A percentile compares a stretch with the other conserved stretches of the same genome.
phyloP scores from a whole-genome alignment of 805 yeast species.

The Yamadazyma tumulicola region DNA sequence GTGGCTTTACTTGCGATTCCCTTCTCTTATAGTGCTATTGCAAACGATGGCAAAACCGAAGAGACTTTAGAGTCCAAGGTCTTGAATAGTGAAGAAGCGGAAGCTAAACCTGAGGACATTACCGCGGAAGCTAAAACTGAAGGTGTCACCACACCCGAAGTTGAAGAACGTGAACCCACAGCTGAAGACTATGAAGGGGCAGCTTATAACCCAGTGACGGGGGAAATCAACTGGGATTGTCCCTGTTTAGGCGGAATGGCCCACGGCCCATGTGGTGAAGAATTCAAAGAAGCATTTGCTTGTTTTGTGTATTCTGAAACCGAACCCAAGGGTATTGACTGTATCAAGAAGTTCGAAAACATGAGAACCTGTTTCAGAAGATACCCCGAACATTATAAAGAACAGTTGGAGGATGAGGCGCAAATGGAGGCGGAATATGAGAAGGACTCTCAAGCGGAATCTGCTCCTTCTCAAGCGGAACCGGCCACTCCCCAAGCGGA shows the following conservation, averaged over 20 bases:
- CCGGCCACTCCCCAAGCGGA: constrained; percentile 9
- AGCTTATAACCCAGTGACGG: constrained; percentile 94
- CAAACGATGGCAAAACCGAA: constrained; percentile 6
- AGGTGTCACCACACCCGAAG: constrained; percentile 4
- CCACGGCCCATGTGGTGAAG: constrained; percentile 89
- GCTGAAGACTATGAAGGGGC: constrained; percentile 42
- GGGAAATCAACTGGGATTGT: constrained; percentile 99
- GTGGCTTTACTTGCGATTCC: constrained; percentile 4
- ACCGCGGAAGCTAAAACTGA: constrained; percentile 4
- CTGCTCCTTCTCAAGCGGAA: constrained; percentile 10
- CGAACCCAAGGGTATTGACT: constrained; percentile 96
- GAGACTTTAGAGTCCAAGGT: background rate
- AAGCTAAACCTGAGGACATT: constrained; percentile 1
- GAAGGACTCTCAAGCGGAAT: constrained; percentile 6
- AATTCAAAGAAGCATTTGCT: constrained; percentile 69
- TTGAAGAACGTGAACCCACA: constrained; percentile 9
- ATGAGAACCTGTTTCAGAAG: constrained; percentile 95
- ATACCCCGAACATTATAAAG: constrained; percentile 91
- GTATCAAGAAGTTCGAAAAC: constrained; percentile 81
- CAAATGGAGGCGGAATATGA: constrained; percentile 24
- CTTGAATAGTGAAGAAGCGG: constrained; percentile 1
- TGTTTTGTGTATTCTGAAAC: constrained; percentile 92
- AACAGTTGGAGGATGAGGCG: constrained; percentile 81
- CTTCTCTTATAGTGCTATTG: constrained; percentile 1
- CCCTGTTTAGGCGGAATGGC: constrained; percentile 99